Evolutionary conservation across 108 stramenopile species (phyloP).

Genomic region (Mediolabrus comicus): DNA sequence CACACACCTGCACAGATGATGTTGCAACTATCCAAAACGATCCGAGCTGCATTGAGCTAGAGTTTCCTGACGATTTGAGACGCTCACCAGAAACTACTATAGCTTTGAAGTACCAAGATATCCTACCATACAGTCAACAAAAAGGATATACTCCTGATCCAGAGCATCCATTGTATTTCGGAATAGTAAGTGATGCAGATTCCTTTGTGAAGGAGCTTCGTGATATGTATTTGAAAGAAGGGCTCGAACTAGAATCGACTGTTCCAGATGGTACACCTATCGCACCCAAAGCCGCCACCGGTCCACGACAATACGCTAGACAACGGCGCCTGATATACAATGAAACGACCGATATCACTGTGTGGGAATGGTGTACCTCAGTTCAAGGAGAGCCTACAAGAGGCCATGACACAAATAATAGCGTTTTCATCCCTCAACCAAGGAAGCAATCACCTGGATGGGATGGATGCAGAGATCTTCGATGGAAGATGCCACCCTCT

Average conservation of each 20-base stretch:
- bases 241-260: conserved; percentile 33
- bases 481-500: conserved; percentile 64
- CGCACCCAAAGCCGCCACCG: conserved; percentile 69
- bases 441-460: conserved; percentile 74
- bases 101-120: conserved; percentile 42
- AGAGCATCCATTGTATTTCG: conserved; percentile 47
- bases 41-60: conserved; percentile 56
- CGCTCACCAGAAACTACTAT: conserved; percentile 38
- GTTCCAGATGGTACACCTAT: conserved; percentile 60
- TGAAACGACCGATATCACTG: conserved; percentile 31
- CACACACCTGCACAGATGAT: conserved; percentile 74
- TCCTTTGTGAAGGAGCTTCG: conserved; percentile 32
- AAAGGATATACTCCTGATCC: conserved; percentile 40
- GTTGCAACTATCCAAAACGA: conserved; percentile 33
- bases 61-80: conserved; percentile 48
- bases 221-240: conserved; percentile 31
- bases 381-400: conserved; percentile 66
- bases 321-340: conserved; percentile 19
- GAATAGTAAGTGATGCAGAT: conserved; percentile 57
- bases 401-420: conserved; percentile 27
- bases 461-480: conserved; percentile 83
- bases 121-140: conserved; percentile 41
- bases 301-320: conserved; percentile 62
- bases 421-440: conserved; percentile 67
- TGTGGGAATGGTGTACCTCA: conserved; percentile 73